Evolutionary conservation across 2,329 filamentous ascomycete genomes (phyloP), one percentile per base, ranked within the genome.

Genomic region (Scedosporium aurantiacum): DNA sequence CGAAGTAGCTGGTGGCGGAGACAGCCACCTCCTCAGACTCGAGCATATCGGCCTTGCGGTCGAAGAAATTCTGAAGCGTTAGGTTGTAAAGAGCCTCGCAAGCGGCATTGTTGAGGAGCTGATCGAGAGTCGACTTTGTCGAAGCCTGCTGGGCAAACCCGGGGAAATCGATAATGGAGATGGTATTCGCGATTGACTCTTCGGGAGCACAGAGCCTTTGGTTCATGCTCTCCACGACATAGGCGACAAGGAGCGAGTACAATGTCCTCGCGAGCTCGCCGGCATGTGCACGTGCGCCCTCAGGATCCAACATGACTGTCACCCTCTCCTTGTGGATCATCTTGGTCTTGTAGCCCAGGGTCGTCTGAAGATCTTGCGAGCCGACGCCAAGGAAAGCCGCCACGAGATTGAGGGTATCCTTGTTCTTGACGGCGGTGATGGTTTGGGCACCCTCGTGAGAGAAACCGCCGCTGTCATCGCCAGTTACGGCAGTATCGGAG

Each of bases 251-350:
- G 7, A 99, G 84, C 4, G 92, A 93, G 76, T 99, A 99, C 0
- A 99, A 78, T 0, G 93, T 97, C 59, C 93, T 84, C 4, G 94
- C 92, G 57, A 99, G 83, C 73, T 97, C 94, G 70, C 97, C 92
- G 16, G 94, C 94, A 67, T 97, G 97, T 45, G 85, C 87, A 58
- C 91, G 87, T 55, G 94, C 94, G 45, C 94, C 94, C 62, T 85
- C 86, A 5, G 93, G 90, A 70, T 99, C 94, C 40, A 99, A 82
- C 92, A 99, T 96, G 66, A 99, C 90, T 0, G 94, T 99, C n/a
- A 99, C 94, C 61, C 94, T 88, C 78, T 99, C 94, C 65, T 91
- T 89, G 70, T 95, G 90, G 62, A 99, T 87, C 67, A 94, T 97
- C 79, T 96, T 97, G 21, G 91, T 97, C 77, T 96, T 95, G 79